Evolutionary conservation across 192 early-diverging fungal species (phyloP).

Genomic region (Coemansia sp.): DNA sequence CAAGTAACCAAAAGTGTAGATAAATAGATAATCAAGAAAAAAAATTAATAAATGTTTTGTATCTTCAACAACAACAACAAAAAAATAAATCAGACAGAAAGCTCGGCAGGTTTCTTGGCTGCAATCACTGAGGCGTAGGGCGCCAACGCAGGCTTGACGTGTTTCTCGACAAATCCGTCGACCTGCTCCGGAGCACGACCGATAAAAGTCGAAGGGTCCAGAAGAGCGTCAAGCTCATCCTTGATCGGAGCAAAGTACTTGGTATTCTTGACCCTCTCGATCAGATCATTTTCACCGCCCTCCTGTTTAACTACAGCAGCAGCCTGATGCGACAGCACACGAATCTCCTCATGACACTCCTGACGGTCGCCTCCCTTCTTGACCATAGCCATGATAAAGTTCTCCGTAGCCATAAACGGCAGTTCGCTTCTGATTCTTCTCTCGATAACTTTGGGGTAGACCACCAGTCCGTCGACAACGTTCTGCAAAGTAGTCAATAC

Average conservation of each 20-base stretch:
- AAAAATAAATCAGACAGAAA: conserved; percentile 29
- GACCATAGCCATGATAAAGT: conserved; percentile 99
- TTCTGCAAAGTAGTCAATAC: conserved; percentile 93
- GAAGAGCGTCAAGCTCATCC: conserved; percentile 69
- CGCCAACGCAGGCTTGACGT: conserved; percentile 80
- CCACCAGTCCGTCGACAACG: conserved; percentile 96
- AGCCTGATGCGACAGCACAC: conserved; percentile 92
- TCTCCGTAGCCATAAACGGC: conserved; percentile 99
- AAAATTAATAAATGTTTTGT: too few species aligned
- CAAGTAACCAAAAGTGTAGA: background rate
- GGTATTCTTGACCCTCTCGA: conserved; percentile 79
- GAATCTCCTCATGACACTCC: conserved; percentile 95
- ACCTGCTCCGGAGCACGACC: conserved; percentile 95
- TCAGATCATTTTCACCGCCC: conserved; percentile 93
- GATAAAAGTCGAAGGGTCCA: conserved; percentile 90
- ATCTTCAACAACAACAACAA: too few species aligned
- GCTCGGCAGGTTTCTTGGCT: conserved; percentile 44
- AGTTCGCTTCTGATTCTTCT: conserved; percentile 90
- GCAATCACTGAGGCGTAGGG: conserved; percentile 69
- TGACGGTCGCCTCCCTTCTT: conserved; percentile 95
- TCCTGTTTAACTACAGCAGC: conserved; percentile 87
- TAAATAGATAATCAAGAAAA: background rate
- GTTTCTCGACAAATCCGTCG: conserved; percentile 73
- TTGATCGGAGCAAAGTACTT: conserved; percentile 88
- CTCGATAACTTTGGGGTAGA: conserved; percentile 93